Evolutionary conservation across 169 alveolate genomes (phyloP).

Genomic region (Plasmodium falciparum): DNA sequence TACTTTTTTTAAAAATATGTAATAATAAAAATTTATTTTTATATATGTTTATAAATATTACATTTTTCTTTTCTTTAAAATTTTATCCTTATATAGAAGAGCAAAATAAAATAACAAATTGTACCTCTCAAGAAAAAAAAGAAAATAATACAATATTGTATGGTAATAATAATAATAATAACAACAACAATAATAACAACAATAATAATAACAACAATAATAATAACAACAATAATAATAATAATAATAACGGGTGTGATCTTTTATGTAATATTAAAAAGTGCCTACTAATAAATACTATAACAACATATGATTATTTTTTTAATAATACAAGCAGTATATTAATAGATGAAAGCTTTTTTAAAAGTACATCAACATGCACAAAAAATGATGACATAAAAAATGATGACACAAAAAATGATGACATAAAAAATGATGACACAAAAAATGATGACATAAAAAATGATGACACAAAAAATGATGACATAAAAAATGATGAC

Average conservation of each 20-base stretch:
- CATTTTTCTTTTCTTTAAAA: conserved; percentile 30
- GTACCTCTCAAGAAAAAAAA: no score
- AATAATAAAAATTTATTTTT: conserved; percentile 28
- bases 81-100: conserved; percentile 3
- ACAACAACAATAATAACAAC: background rate
- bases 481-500: no score
- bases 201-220: background rate
- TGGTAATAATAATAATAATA: background rate
- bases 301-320: conserved; percentile 32
- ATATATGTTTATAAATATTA: conserved; percentile 66
- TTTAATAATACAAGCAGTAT: conserved; percentile 20
- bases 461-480: no score
- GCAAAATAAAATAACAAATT: conserved; percentile 4
- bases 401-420: background rate
- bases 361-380: no score
- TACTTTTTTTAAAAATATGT: conserved; percentile 34
- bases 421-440: no score
- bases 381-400: background rate
- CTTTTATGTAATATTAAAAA: conserved; percentile 6
- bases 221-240: background rate
- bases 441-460: no score
- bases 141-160: no score
- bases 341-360: background rate
- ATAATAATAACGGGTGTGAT: background rate
- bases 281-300: conserved; percentile 18